A percentile compares a stretch with the other conserved stretches of the same genome.
Evolutionary conservation across 805 yeast genomes (phyloP).

Genomic region (Myxozyma mucilagina): DNA sequence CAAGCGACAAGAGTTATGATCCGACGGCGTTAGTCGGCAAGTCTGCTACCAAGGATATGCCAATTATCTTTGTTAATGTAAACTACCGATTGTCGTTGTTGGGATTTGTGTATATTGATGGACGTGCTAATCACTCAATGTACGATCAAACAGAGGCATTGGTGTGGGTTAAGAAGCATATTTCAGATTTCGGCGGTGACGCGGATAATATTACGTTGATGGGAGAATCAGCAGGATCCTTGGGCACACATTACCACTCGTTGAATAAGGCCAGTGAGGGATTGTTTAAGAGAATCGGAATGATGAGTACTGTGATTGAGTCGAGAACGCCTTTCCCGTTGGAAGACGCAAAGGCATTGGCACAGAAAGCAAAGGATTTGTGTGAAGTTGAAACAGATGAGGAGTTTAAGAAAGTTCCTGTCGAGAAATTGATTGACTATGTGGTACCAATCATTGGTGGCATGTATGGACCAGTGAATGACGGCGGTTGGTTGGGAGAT

Average conservation of each 20-base stretch:
- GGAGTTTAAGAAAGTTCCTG: slow-evolving; percentile 31
- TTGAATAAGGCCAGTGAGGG: slow-evolving; percentile 28
- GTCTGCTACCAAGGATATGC: slow-evolving; percentile 32
- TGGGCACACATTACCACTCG: slow-evolving; percentile 45
- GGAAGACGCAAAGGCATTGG: slow-evolving; percentile 32
- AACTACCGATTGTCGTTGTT: slow-evolving; percentile 44
- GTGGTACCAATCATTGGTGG: slow-evolving; percentile 35
- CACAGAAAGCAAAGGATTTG: slow-evolving; percentile 18
- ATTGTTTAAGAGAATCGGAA: slow-evolving; percentile 34
- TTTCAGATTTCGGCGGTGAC: slow-evolving; percentile 51
- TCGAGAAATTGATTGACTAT: slow-evolving; percentile 32
- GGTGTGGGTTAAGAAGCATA: slow-evolving; percentile 49
- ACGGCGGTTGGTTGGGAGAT: slow-evolving; percentile 34
- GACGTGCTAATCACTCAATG: slow-evolving; percentile 45
- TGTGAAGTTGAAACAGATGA: slow-evolving; percentile 27
- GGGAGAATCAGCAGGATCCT: slow-evolving; percentile 53
- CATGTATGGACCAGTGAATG: slow-evolving; percentile 36
- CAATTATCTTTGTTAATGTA: slow-evolving; percentile 42
- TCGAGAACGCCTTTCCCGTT: slow-evolving; percentile 32
- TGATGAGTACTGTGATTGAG: slow-evolving; percentile 37
- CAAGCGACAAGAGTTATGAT: slow-evolving; percentile 31
- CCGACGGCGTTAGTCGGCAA: slow-evolving; percentile 36
- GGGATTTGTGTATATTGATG: slow-evolving; percentile 46
- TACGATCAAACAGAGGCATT: slow-evolving; percentile 52
- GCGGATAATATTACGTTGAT: slow-evolving; percentile 46